Percentiles rank a stretch among this genome's conserved stretches.
phyloP scores from a whole-genome alignment of 2,329 filamentous ascomycete genomes.

The Trichoderma polysporum region DNA sequence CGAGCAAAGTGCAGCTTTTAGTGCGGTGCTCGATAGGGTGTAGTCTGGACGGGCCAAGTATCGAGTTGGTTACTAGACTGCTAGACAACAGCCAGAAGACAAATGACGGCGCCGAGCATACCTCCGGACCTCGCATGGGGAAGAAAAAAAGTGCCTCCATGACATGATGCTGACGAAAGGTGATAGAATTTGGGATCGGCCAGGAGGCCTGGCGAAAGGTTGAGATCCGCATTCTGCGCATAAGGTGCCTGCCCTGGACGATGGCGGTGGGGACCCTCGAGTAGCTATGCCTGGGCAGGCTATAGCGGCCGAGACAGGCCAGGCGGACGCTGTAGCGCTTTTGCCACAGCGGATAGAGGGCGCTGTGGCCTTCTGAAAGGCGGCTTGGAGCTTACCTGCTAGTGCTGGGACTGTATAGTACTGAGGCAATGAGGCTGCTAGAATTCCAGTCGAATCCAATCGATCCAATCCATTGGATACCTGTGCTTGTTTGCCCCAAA shows the following conservation, averaged over 20 bases:
- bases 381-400: too few species aligned
- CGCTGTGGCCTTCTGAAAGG: background rate
- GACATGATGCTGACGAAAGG: conserved; percentile 19
- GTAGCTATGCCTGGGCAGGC: background rate
- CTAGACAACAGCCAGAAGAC: background rate
- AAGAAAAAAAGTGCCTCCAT: background rate
- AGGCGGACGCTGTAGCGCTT: background rate
- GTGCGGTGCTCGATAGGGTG: background rate
- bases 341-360: background rate
- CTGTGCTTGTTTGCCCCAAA: background rate
- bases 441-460: background rate
- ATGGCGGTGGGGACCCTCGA: background rate
- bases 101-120: background rate
- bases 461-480: too few species aligned
- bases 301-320: background rate
- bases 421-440: too few species aligned
- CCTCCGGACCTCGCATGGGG: background rate
- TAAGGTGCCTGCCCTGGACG: conserved; percentile 7
- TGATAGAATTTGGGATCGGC: conserved; percentile 1
- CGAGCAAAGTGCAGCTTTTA: conserved; percentile 5
- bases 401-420: too few species aligned
- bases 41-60: background rate
- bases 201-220: too few species aligned
- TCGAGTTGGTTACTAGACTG: background rate
- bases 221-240: conserved; percentile 10